Base-by-base conservation (phyloP, 768 basidiomycete species). In the Pulveroboletus sp. region DNA sequence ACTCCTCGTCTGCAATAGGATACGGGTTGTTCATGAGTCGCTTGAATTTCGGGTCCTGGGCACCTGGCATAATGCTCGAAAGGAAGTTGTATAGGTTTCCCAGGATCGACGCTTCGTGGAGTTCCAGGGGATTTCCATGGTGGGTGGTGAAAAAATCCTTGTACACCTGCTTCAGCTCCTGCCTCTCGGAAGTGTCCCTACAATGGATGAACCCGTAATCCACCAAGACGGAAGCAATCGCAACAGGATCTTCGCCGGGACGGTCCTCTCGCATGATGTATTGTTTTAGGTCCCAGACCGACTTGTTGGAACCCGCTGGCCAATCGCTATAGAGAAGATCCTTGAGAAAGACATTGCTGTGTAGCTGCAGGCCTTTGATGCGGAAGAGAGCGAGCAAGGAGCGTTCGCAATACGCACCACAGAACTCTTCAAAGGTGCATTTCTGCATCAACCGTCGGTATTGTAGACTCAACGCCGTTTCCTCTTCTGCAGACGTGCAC, bases 41-140 rank as follows among this genome's bases (percentile, higher is more conserved):
- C 40, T 45, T 40, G 35, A 62, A 64, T 45, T 54, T 63, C 34
- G 60, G 59, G 45, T 59, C 59, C 40, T 64, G 58, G 24, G 38
- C 27, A 21, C 45, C 33, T 45, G 51, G 49, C 25, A 65, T 60
- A 35, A 54, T 49, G 9, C 34, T 51, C 23, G 44, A 40, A 25
- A 69, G 54, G 47, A 67, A 68, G 38, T 55, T 48, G 37, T 60
- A 67, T 7, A 72, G 50, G n/a, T 57, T 51, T 16, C 75, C 73
- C 20, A 56, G 39, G 17, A 71, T 55, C 27, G 62, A 64, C 1
- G 71, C 72, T 24, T 64, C 48, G 44, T 75, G 72, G 17, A 76
- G 63, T 21, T 59, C 55, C n/a, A 72, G 51, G 7, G 73, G 68
- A 42, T 65, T 55, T 19, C 45, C 59, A 10, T 56, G 27, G 4